Base-by-base conservation (phyloP, 169 alveolate genomes). In the Plasmodium malariae region DNA sequence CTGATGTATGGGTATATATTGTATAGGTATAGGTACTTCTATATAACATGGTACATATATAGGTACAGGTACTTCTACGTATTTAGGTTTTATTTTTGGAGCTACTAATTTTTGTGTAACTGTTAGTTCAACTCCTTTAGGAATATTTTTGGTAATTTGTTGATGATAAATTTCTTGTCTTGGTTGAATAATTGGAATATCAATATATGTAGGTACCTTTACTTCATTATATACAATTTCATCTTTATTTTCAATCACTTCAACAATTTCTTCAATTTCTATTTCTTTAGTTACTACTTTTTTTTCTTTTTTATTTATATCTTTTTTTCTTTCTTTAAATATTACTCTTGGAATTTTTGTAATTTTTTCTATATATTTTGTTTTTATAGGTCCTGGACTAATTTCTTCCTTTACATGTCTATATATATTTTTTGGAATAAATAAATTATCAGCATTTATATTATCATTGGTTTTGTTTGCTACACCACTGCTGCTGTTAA, bases 1-100 rank as follows among this genome's bases (percentile, higher is more conserved):
- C 45, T 76, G 48, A 1, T 45, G 59, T 12, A 60, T 45, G 5
- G 89, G 89, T n/a, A 76, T 76, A n/a, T 62, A 76, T 24, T 76
- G 89, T 43, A 40, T 49, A 21, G 89, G 89, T 43, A 76, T 76
- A 24, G 89, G 89, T 7, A 76, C 89, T 76, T 76, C 89, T n/a
- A 76, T 37, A 62, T 76, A 76, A 30, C 73, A 60, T 2, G 89
- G 89, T 1, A 63, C 78, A 26, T 76, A 76, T 40, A 76, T 76
- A 36, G 89, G 89, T 26, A 76, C 89, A 49, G 71, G 89, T 7
- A 76, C 37, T 76, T 76, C 89, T 1, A 76, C 89, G 40, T 76
- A 76, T 19, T 76, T 76, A 1, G 89, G 89, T 36, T 62, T 76
- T 1, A 76, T 62, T 34, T 65, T 76, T 32, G 89, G 89, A 1